Conservation (phyloP, 1,139 yeast genomes). For the Hemisphaericaspora xylofermentans region DNA sequence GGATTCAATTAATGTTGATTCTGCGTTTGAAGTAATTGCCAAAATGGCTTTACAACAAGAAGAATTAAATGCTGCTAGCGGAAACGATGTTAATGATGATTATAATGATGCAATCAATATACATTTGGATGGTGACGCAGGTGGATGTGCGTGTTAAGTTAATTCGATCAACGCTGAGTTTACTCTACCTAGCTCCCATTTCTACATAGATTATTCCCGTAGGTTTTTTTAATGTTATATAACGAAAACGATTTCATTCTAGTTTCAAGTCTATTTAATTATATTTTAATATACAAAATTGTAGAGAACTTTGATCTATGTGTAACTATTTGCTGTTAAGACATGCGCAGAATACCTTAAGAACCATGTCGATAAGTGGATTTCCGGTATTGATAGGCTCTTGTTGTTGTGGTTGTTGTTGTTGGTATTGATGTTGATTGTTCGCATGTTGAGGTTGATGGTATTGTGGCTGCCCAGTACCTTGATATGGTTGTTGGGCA, state of each 20-base stretch:
- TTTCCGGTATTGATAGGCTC: slow-evolving; percentile 18
- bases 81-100: slow-evolving; percentile 70
- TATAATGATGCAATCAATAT: slow-evolving; percentile 95
- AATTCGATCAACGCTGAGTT: not conserved
- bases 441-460: slow-evolving; percentile 28
- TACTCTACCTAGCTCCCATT: not conserved
- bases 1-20: slow-evolving; percentile 90
- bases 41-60: slow-evolving; percentile 92
- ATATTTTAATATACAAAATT: not conserved
- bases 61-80: slow-evolving; percentile 82
- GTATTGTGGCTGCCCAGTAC: slow-evolving; percentile 28
- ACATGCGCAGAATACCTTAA: slow-evolving; percentile 36
- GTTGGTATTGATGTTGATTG: slow-evolving; percentile 21
- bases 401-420: slow-evolving; percentile 23
- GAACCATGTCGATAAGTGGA: slow-evolving; percentile 28
- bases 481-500: slow-evolving; percentile 28
- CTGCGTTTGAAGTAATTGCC: slow-evolving; percentile 95
- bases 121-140: slow-evolving; percentile 78
- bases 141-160: slow-evolving; percentile 71
- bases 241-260: slow-evolving; percentile 4
- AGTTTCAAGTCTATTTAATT: not conserved
- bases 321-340: slow-evolving; percentile 17
- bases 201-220: not conserved
- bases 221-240: slow-evolving; percentile 2
- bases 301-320: not conserved